Base-by-base conservation (phyloP, 2,329 filamentous ascomycete species). In the Scytalidium lignicola region DNA sequence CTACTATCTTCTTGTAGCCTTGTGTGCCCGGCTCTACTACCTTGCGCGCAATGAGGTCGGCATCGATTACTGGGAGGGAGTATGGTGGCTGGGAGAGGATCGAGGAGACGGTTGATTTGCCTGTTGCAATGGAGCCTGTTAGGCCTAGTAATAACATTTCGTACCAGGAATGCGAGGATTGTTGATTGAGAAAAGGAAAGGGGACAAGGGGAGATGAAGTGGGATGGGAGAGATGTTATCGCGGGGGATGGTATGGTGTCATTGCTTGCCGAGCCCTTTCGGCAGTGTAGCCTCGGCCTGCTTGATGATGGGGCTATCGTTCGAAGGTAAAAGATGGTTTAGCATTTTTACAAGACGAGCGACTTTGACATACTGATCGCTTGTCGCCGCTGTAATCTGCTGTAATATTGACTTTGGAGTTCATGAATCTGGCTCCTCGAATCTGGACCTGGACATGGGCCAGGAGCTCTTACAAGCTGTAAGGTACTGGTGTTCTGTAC, bases 101-200 rank as follows among this genome's bases (percentile, higher is more conserved):
- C 37, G 79, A 76, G 22, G 93, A 96, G 48, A 96, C 90, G 57
- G 92, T 99, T 42, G 92, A 96, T 79, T 99, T 99, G 67, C 93
- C 93, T 5, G 93, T 99, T 52, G 93, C 93, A 65, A 99, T 97
- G 53, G 91, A 96, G 66, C 93, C 93, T 8, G 93, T 99, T 21
- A 99, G 82, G 50, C 93, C 93, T 61, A 99, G 90, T 62, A 99
- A 83, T 44, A 97, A 81, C 93, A 97, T 97, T 47, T 40, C 58
- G 43, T 12, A 28, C 13, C 13, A 28, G 26, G 26, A 5, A 17
- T 6, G 2, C n/a, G 7, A 29, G 15, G 29, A 12, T 20, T n/a
- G 21, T 20, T 18, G 15, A 42, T 41, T 3, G 32, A 37, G 32
- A 8, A 9, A 19, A 10, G 20, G 45, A 19, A 17, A 28, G n/a